Conservation (phyloP, 2,329 filamentous ascomycete genomes). For the Xylaria sp. region DNA sequence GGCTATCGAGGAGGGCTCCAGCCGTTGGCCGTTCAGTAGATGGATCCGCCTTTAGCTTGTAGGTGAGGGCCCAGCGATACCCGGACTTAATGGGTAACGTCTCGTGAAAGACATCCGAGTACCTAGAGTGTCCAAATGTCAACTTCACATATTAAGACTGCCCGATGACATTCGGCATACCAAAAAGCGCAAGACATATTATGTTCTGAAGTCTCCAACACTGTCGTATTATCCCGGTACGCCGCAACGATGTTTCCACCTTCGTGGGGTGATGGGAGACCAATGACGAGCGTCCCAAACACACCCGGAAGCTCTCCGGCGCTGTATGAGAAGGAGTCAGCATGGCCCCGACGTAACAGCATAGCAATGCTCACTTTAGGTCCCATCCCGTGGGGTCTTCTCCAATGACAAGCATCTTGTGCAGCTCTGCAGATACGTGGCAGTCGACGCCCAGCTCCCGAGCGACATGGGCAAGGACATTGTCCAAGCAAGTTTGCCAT, state of each 20-base stretch:
- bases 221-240: conserved; percentile 39
- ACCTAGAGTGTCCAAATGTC: conserved; percentile 38
- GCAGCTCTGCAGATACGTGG: conserved; percentile 40
- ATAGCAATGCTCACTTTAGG: conserved; percentile 39
- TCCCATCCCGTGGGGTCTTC: conserved; percentile 51
- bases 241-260: conserved; percentile 49
- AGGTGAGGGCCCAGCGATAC: conserved; percentile 54
- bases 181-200: conserved; percentile 32
- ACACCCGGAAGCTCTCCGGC: conserved; percentile 51
- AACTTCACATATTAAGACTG: not conserved
- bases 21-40: conserved; percentile 26
- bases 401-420: conserved; percentile 55
- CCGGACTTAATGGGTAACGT: conserved; percentile 51
- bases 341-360: not conserved
- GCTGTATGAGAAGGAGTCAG: conserved; percentile 24
- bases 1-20: conserved; percentile 7
- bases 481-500: conserved; percentile 36
- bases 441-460: conserved; percentile 38
- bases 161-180: conserved; percentile 3
- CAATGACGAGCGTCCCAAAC: conserved; percentile 54
- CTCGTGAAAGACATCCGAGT: conserved; percentile 56
- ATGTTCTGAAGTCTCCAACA: conserved; percentile 36
- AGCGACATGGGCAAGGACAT: conserved; percentile 30
- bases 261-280: conserved; percentile 50
- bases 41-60: conserved; percentile 47